Evolutionary conservation across 345 rosid genomes (phyloP), one percentile per base, ranked within the genome.

Genomic region (Eucalyptus cloeziana): DNA sequence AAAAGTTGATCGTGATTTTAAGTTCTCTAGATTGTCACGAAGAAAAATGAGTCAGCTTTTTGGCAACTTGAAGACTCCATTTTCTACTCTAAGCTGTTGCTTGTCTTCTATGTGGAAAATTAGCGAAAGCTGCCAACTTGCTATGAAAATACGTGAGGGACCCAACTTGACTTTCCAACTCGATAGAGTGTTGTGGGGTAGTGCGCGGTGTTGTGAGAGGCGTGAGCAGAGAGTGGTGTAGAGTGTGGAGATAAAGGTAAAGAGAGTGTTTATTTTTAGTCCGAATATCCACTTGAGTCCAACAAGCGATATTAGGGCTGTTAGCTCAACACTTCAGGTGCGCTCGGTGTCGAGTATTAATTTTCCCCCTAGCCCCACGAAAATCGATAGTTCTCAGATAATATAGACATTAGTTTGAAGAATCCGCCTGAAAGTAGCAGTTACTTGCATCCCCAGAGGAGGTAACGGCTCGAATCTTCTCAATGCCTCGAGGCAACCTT

Each of bases 1-100:
- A 52, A 52, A 19, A 19, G 58, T 52, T 52, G 58, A 3, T 52
- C 4, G 0, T 52, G 58, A 52, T 52, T 52, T 0, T 0, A 19
- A 52, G 0, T 52, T 52, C 5, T 21, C 10, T 52, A 52, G 2
- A 52, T 52, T 21, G 58, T 52, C 10, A 21, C 0, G 58, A 19
- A 19, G 56, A 52, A 19, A 52, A 52, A 52, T 3, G 56, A 52
- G 24, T 52, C 10, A 17, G 56, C 56, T 52, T 3, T 52, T 3
- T 19, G 58, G 21, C 58, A 52, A 19, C 10, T 52, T 0, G 0
- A 19, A 52, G 58, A 52, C 0, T 52, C 25, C 58, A 52, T 52
- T 52, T 52, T 52, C 58, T 21, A 19, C 25, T 52, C 58, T 52
- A 1, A 19, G 58, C 25, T 52, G 58, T 52, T 52, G 58, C 58